Evolutionary conservation across 2,329 filamentous ascomycete species (phyloP), one percentile per base, ranked within the genome.

Genomic region (Calycina herbarum): DNA sequence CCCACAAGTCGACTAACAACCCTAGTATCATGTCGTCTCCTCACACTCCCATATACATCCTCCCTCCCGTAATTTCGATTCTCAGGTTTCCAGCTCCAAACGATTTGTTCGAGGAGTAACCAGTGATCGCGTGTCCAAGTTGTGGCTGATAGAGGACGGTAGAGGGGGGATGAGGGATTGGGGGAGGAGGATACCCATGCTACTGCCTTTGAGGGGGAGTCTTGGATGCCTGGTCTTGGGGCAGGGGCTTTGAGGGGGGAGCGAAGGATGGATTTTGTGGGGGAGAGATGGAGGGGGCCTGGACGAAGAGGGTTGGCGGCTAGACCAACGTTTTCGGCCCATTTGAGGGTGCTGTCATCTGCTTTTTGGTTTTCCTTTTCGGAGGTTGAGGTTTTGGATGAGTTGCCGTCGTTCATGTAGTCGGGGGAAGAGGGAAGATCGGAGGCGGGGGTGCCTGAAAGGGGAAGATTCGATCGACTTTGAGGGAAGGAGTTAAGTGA

Each of bases 151-250:
- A 76, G 64, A 5, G 64, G 64, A 5, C 64, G 62, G 5, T 63
- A 42, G 15, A 65, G 45, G 1, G 73, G 70, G 1, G 73, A 71
- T 13, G 62, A 61, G 1, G 72, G 68, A 0, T 68, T 66, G 8
- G 74, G 73, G n/a, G 74, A 76, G 2, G 74, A 76, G 24, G 74
- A 75, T 13, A 74, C 74, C 29, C 73, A 76, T 62, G 71, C 69
- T 4, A 76, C 74, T 17, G 62, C 73, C 67, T 75, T 75, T 60
- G 57, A 68, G 15, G 72, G 70, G n/a, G 67, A 71, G 3, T 64
- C 40, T 24, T 69, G 64, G 5, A 29, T n/a, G 57, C 27, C 20
- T 33, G 58, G 59, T 17, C 58, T 57, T 15, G 42, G 40, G 5
- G 59, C 38, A 13, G 68, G 69, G 6, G 70, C 69, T 56, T 73